Percentiles rank a stretch among this genome's conserved stretches.
These are phyloP conservation scores for Carnegiea gigantea DNA, from an alignment of 179 eudicot genomes.

Conservation along the genomic window DNA sequence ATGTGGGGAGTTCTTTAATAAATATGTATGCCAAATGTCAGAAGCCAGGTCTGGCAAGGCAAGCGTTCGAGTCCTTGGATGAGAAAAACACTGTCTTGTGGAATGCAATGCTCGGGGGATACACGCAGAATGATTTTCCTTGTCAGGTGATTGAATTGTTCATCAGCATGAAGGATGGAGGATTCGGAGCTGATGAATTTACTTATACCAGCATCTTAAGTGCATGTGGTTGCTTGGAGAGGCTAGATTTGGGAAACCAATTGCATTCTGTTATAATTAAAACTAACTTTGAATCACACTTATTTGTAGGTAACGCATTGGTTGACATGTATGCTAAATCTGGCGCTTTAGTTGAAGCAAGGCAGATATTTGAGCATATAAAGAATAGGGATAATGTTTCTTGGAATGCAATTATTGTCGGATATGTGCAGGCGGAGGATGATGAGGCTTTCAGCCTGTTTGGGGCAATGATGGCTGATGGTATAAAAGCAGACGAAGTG, in stretches of 20 bases:
- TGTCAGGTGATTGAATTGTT: slow-evolving; percentile 59
- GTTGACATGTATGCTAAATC: slow-evolving; percentile 91
- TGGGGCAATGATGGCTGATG: slow-evolving; percentile 57
- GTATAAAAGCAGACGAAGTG: slow-evolving; percentile 71
- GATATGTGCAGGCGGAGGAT: slow-evolving; percentile 74
- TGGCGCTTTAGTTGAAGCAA: slow-evolving; percentile 60
- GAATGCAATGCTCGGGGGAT: slow-evolving; percentile 91
- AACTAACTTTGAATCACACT: slow-evolving; percentile 53
- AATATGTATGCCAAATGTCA: slow-evolving; percentile 86
- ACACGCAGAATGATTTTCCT: slow-evolving; percentile 70
- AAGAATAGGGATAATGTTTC: slow-evolving; percentile 67
- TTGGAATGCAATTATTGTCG: slow-evolving; percentile 92
- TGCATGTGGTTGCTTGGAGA: slow-evolving; percentile 70
- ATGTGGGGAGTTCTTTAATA: slow-evolving; percentile 79
- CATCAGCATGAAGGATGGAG: slow-evolving; percentile 45
- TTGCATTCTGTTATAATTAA: slow-evolving; percentile 69
- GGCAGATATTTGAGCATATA: slow-evolving; percentile 54
- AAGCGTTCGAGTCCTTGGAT: slow-evolving; percentile 52
- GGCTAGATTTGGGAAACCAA: slow-evolving; percentile 55
- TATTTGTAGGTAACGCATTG: slow-evolving; percentile 79
- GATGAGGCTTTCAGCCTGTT: slow-evolving; percentile 70
- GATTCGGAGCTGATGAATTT: slow-evolving; percentile 65
- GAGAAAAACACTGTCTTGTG: slow-evolving; percentile 71
- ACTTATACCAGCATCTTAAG: slow-evolving; percentile 86
- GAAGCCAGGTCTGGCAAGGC: slow-evolving; percentile 50